Percentiles rank a stretch among this genome's conserved stretches.
These are phyloP conservation scores for Hanseniaspora meyeri DNA, from an alignment of 805 yeast species.

Conservation along the genomic window DNA sequence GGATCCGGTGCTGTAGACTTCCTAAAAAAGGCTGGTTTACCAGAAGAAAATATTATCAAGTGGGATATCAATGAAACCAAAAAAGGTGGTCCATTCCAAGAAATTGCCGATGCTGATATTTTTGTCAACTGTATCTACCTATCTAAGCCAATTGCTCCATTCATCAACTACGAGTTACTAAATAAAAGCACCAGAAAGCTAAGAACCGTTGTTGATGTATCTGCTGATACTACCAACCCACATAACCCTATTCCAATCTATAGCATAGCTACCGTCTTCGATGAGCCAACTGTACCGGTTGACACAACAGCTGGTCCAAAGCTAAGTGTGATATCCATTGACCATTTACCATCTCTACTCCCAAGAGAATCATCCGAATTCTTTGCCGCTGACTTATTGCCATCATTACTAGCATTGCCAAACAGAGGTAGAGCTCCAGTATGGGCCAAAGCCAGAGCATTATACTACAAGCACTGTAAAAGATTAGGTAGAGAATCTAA, in stretches of 20 bases:
- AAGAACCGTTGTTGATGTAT: conserved; percentile 89
- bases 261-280: conserved; percentile 76
- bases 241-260: conserved; percentile 96
- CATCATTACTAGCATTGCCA: conserved; percentile 76
- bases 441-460: conserved; percentile 78
- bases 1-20: conserved; percentile 93
- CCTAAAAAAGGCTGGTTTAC: conserved; percentile 71
- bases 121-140: conserved; percentile 94
- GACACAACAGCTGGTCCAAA: conserved; percentile 70
- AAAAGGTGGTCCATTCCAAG: conserved; percentile 92
- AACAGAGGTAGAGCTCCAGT: conserved; percentile 73
- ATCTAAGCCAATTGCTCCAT: conserved; percentile 88
- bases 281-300: conserved; percentile 79
- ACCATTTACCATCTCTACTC: conserved; percentile 85
- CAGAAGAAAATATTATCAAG: conserved; percentile 67
- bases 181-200: conserved; percentile 59
- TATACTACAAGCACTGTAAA: conserved; percentile 74
- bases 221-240: conserved; percentile 97
- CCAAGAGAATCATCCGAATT: conserved; percentile 97
- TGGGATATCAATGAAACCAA: conserved; percentile 98
- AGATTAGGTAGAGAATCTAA: conserved; percentile 45
- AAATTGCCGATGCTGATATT: conserved; percentile 74
- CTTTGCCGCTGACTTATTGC: conserved; percentile 76
- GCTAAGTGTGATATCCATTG: conserved; percentile 85
- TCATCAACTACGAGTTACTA: conserved; percentile 57